phyloP scores from a whole-genome alignment of 2,329 filamentous ascomycete species.

The Aspergillus transmontanensis region DNA sequence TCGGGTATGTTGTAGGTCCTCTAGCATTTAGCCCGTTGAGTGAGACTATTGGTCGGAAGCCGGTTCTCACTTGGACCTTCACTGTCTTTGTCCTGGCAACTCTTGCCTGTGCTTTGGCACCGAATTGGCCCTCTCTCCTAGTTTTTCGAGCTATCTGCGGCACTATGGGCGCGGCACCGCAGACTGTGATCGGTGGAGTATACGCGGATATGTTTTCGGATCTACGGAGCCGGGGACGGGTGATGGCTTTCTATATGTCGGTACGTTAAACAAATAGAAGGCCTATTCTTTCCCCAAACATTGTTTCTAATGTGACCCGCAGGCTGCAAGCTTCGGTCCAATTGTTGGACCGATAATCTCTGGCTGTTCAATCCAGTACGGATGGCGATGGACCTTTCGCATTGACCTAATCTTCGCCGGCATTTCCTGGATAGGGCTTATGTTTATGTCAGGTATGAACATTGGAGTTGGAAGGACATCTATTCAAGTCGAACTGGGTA shows the following conservation, averaged over 20 bases:
- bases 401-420: conserved; percentile 68
- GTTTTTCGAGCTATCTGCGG: conserved; percentile 49
- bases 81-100: conserved; percentile 43
- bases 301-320: background rate
- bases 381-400: conserved; percentile 54
- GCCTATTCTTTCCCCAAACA: background rate
- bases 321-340: conserved; percentile 45
- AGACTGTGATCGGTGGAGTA: conserved; percentile 48
- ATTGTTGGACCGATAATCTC: conserved; percentile 48
- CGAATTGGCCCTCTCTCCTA: conserved; percentile 43
- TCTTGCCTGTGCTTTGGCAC: conserved; percentile 46
- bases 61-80: conserved; percentile 54
- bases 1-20: conserved; percentile 45
- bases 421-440: conserved; percentile 58
- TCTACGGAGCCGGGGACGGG: conserved; percentile 38
- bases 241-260: conserved; percentile 47
- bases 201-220: conserved; percentile 50
- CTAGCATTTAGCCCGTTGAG: conserved; percentile 46
- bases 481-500: background rate
- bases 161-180: conserved; percentile 43
- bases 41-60: conserved; percentile 44
- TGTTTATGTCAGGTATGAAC: conserved; percentile 57
- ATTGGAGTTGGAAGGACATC: too few species aligned
- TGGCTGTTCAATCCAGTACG: conserved; percentile 43
- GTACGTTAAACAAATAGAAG: conserved; percentile 19